These are phyloP conservation scores for Nitzschia sp. DNA, from an alignment of 108 stramenopile genomes.

Conservation along the genomic window DNA sequence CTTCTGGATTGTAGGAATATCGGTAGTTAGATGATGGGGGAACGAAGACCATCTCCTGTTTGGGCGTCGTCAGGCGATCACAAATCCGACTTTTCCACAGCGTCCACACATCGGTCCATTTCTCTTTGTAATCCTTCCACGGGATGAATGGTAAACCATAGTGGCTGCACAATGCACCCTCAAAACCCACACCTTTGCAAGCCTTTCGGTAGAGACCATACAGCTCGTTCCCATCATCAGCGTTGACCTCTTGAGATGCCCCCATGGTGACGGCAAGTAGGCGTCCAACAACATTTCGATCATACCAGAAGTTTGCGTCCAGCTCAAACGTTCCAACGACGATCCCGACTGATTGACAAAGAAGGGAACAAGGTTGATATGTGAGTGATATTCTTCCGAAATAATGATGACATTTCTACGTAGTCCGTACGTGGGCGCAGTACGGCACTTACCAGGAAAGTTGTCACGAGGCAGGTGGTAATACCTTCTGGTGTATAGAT, in stretches of 20 bases:
- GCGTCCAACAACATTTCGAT: slow-evolving; percentile 40
- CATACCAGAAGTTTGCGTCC: slow-evolving; percentile 30
- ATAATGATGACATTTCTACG: too few species aligned
- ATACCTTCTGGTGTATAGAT: slow-evolving; percentile 11
- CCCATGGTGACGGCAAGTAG: slow-evolving; percentile 45
- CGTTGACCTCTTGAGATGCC: slow-evolving; percentile 24
- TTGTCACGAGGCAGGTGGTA: slow-evolving; percentile 10
- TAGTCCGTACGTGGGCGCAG: too few species aligned
- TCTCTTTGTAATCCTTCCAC: slow-evolving; percentile 1
- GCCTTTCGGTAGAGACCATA: slow-evolving; percentile 8
- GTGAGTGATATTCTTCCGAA: too few species aligned
- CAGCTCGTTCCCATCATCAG: slow-evolving; percentile 2
- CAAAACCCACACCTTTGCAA: slow-evolving; percentile 12
- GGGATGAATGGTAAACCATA: slow-evolving; percentile 20
- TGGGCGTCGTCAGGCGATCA: slow-evolving; percentile 6
- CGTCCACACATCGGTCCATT: slow-evolving; percentile 23
- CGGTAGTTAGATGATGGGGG: not conserved
- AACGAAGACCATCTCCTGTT: not conserved
- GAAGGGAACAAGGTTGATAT: too few species aligned
- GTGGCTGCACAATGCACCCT: slow-evolving; percentile 9
- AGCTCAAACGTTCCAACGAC: slow-evolving; percentile 50
- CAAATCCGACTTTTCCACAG: slow-evolving; percentile 22
- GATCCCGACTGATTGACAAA: too few species aligned
- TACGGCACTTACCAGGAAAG: too few species aligned
- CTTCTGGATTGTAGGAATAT: not conserved